These are phyloP conservation scores for Candida multigemmis DNA, from an alignment of 805 yeast genomes.

Conservation along the genomic window DNA sequence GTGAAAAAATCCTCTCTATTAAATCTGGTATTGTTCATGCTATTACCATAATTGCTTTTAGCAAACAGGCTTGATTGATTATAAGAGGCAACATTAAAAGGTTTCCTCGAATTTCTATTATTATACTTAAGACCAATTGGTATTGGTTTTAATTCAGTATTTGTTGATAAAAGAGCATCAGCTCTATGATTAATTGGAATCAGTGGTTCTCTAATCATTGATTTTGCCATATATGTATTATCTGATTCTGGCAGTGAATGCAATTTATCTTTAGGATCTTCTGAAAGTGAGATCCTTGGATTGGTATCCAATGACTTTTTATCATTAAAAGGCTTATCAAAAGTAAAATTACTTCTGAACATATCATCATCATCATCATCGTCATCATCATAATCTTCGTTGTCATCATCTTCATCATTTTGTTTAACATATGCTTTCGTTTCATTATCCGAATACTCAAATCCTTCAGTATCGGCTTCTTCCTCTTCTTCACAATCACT, in stretches of 20 bases:
- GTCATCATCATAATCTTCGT: slow-evolving; percentile 2
- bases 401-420: slow-evolving; percentile 4
- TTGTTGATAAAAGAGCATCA: slow-evolving; percentile 31
- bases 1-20: slow-evolving; percentile 70
- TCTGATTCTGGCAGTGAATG: no score
- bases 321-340: no score
- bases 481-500: slow-evolving; percentile 33
- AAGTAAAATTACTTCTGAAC: no score
- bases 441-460: slow-evolving; percentile 12
- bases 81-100: slow-evolving; percentile 59
- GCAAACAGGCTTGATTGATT: slow-evolving; percentile 11
- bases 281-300: no score
- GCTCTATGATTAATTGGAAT: slow-evolving; percentile 32
- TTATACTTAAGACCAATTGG: slow-evolving; percentile 20
- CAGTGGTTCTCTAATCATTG: no score
- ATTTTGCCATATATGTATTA: no score
- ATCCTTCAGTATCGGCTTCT: slow-evolving; percentile 6
- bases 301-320: no score
- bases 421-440: slow-evolving; percentile 11
- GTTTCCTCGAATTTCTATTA: slow-evolving; percentile 40
- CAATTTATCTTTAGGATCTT: no score
- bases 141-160: slow-evolving; percentile 28
- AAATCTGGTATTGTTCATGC: slow-evolving; percentile 18
- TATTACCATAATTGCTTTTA: slow-evolving; percentile 4
- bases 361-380: slow-evolving; percentile 4